Evolutionary conservation across 768 basidiomycete species (phyloP), one percentile per base, ranked within the genome.

Genomic region (Suillus cothurnatus): DNA sequence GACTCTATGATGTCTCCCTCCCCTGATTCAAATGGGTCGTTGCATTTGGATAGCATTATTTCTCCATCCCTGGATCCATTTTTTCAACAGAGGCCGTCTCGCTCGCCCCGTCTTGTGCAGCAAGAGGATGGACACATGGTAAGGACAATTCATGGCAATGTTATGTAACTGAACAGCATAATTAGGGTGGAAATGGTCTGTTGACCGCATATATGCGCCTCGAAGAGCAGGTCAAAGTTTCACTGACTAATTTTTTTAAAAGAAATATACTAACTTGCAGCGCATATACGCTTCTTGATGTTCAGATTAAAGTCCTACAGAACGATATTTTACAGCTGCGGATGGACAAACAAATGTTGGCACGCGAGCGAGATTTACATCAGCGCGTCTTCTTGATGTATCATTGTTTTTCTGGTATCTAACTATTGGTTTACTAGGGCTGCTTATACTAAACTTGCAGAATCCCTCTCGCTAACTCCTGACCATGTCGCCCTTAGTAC

Each of bases 171-270:
- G 41, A 41, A 56, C 12, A 21, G 32, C 9, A 56, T n/a, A 5
- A 11, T 23, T 34, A 56, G 55, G 55, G 55, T 15, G 49, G 4
- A 15, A 56, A 36, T 56, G 55, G 55, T 21, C 55, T 56, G 5
- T 56, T 56, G n/a, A 36, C 12, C 6, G 55, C 55, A 56, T 56
- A 56, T 56, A 56, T 56, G 55, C 21, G 21, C 12, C 55, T 56
- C 2, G n/a, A 56, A 56, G 55, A 56, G 32, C 55, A 56, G 55
- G 55, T 56, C 8, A 21, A 56, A 56, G 55, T 12, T n/a, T n/a
- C n/a, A 34, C 21, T 4, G 2, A 56, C 12, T 56, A 3, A 36
- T 56, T 56, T 21, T 36, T 34, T 55, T 49, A 49, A 14, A n/a
- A 36, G n/a, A 14, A 14, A 56, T 36, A 12, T 56, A 34, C 32